Percentiles rank a stretch among this genome's conserved stretches.
Evolutionary conservation across 2,329 filamentous ascomycete genomes (phyloP).

Genomic region (Botrytis fabae): DNA sequence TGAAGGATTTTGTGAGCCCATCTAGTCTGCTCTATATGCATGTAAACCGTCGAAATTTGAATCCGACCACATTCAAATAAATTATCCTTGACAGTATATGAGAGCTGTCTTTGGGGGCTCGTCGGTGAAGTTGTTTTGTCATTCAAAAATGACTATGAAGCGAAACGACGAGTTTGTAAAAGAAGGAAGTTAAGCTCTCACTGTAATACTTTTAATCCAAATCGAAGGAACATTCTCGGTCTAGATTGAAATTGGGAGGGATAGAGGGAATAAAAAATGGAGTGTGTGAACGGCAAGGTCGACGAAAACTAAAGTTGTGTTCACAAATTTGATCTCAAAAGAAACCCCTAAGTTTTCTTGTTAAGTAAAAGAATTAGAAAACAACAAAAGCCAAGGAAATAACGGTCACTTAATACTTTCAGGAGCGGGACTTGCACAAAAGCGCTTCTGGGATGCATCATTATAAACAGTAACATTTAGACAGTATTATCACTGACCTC

Average conservation of each 20-base stretch:
- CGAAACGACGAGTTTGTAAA: rapidly evolving
- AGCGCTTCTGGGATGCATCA: too few relatives aligned
- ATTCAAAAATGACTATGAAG: background rate
- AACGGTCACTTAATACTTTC: background rate
- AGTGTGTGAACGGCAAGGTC: background rate
- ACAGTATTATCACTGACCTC: background rate
- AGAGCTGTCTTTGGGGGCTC: background rate
- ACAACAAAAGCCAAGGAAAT: too few relatives aligned
- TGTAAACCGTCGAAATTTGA: rapidly evolving
- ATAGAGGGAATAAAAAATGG: background rate
- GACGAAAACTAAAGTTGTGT: background rate
- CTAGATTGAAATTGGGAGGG: background rate
- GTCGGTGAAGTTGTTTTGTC: background rate
- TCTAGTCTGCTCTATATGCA: background rate
- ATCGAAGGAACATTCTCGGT: background rate
- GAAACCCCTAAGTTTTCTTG: background rate
- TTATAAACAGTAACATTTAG: too few relatives aligned
- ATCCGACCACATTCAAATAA: background rate
- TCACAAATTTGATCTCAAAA: background rate
- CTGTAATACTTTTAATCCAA: background rate
- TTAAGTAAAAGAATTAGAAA: background rate
- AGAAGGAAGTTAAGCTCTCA: background rate
- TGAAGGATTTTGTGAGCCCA: background rate
- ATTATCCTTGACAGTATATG: background rate
- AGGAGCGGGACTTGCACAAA: background rate